Percentiles rank a stretch among this genome's conserved stretches.
Conservation (phyloP, 129 eudicot genomes). For the Tagetes patula region DNA sequence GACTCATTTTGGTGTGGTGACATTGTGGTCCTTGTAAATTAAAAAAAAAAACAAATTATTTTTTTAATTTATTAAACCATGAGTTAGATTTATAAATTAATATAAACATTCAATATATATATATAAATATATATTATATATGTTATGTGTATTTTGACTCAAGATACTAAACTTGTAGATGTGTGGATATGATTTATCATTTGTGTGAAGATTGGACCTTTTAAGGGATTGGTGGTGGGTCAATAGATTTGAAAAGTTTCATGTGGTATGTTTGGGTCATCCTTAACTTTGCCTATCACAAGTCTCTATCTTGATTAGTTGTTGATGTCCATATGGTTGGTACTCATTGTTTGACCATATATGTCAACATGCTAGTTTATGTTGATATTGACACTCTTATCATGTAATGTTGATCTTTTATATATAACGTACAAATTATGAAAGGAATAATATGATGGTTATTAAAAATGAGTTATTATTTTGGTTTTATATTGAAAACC, state of each 20-base stretch:
- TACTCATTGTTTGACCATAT: conserved; percentile 41
- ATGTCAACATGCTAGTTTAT: conserved; percentile 37
- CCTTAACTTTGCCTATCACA: conserved; percentile 35
- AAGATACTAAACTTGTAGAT: background rate
- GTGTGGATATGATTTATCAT: conserved; percentile 23
- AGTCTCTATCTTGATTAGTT: conserved; percentile 38
- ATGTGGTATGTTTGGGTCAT: conserved; percentile 43
- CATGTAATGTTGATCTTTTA: conserved; percentile 14
- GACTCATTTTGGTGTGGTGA: conserved; percentile 28
- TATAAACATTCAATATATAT: background rate
- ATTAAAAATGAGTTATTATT: background rate
- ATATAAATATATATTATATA: no score
- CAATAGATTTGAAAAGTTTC: conserved; percentile 40
- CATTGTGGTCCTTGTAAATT: conserved; percentile 30
- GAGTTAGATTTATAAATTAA: background rate
- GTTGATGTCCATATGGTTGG: conserved; percentile 32
- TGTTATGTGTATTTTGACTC: conserved; percentile 4
- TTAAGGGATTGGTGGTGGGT: conserved; percentile 36
- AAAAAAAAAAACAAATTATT: conserved; percentile 9
- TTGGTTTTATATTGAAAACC: background rate
- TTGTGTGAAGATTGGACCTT: conserved; percentile 25
- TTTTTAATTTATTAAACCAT: background rate
- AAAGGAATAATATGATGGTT: background rate
- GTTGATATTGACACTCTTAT: conserved; percentile 27
- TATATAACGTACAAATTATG: background rate